Evolutionary conservation across 1,284 basidiomycete genomes (phyloP).

Genomic region (Tylopilus sp.): DNA sequence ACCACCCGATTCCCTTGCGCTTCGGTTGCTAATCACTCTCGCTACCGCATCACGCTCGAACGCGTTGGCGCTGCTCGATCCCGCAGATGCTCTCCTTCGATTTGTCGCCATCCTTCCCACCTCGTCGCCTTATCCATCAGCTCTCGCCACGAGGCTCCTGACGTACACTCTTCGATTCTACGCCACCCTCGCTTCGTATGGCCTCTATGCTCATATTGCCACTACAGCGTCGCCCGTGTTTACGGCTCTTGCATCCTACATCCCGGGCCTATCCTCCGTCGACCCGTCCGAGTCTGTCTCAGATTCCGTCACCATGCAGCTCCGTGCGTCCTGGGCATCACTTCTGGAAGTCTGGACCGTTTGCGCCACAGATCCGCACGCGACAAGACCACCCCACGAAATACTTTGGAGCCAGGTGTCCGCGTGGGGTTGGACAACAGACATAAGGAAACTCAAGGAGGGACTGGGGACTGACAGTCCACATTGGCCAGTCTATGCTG

Average conservation of each 20-base stretch:
- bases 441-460: slow-evolving; percentile 53
- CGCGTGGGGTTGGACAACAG: slow-evolving; percentile 80
- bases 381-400: slow-evolving; percentile 87
- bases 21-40: slow-evolving; percentile 72
- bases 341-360: slow-evolving; percentile 81
- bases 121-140: slow-evolving; percentile 56
- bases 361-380: slow-evolving; percentile 91
- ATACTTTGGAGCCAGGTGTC: slow-evolving; percentile 90
- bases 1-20: slow-evolving; percentile 62
- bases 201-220: slow-evolving; percentile 76
- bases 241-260: slow-evolving; percentile 54
- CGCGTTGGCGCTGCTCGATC: slow-evolving; percentile 68
- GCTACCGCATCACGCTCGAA: slow-evolving; percentile 74
- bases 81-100: slow-evolving; percentile 77
- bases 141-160: slow-evolving; percentile 63
- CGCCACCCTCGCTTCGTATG: slow-evolving; percentile 78
- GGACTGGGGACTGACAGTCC: slow-evolving; percentile 28
- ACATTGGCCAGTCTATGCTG: slow-evolving; percentile 50
- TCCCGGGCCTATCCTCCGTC: slow-evolving; percentile 32
- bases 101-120: slow-evolving; percentile 76
- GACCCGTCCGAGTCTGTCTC: neutral
- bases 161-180: slow-evolving; percentile 75
- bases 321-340: slow-evolving; percentile 61
- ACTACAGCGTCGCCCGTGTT: slow-evolving; percentile 71
- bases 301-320: slow-evolving; percentile 24